Conservation (phyloP, 805 yeast genomes). For the Candida insectalens region DNA sequence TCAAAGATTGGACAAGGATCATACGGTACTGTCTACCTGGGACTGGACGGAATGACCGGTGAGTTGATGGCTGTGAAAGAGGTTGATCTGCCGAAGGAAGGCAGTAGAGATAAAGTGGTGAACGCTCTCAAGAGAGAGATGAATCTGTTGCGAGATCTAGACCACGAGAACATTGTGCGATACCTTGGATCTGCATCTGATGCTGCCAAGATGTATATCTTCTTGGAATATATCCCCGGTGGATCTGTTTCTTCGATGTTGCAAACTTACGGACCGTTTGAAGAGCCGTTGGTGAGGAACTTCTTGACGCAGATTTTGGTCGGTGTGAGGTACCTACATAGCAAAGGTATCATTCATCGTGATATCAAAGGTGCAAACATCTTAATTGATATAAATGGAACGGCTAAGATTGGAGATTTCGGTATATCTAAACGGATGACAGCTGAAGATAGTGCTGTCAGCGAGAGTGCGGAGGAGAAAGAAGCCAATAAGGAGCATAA, state of each 20-base stretch:
- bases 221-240: conserved; percentile 41
- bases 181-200: conserved; percentile 84
- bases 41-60: conserved; percentile 86
- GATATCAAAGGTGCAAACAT: conserved; percentile 62
- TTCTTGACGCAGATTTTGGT: conserved; percentile 45
- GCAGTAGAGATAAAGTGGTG: conserved; percentile 37
- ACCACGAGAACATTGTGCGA: conserved; percentile 88
- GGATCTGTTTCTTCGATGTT: conserved; percentile 45
- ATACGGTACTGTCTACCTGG: conserved; percentile 88
- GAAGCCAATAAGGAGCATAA: conserved; percentile 29
- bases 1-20: conserved; percentile 91
- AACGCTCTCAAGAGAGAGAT: conserved; percentile 81
- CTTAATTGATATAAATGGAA: conserved; percentile 47
- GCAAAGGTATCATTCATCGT: conserved; percentile 48
- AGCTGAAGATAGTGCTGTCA: not conserved
- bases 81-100: conserved; percentile 52
- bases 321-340: conserved; percentile 48
- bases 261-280: conserved; percentile 50
- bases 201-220: conserved; percentile 64
- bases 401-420: conserved; percentile 57
- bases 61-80: conserved; percentile 97
- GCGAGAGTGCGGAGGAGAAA: conserved; percentile 11
- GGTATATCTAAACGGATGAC: conserved; percentile 52
- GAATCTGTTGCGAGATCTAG: conserved; percentile 61
- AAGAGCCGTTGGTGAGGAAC: conserved; percentile 47